A percentile compares a stretch with the other conserved stretches of the same genome.
Evolutionary conservation across 148 eudicot genomes (phyloP).

Genomic region (Rhododendron simsii): DNA sequence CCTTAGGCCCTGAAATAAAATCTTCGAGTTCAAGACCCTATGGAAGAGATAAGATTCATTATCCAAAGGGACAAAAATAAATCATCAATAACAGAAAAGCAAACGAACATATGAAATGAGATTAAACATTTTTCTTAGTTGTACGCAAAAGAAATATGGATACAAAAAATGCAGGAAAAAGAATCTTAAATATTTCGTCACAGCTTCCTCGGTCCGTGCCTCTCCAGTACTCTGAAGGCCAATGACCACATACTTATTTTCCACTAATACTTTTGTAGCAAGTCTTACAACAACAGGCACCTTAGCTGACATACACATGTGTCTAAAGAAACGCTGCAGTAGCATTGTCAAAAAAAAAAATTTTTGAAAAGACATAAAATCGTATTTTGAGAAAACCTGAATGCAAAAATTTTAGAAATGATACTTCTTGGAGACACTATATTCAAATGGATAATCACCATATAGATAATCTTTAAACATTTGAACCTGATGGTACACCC

Average conservation of each 20-base stretch:
- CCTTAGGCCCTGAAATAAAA: conserved; percentile 95
- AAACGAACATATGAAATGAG: not conserved
- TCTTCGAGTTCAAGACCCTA: conserved; percentile 97
- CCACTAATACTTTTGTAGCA: conserved; percentile 66
- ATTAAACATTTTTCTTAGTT: not conserved
- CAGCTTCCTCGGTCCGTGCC: conserved; percentile 97
- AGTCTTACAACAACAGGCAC: conserved; percentile 80
- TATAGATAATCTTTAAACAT: not conserved
- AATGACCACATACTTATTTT: conserved; percentile 74
- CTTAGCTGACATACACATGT: conserved; percentile 97
- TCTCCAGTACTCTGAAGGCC: conserved; percentile 99
- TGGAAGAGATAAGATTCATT: conserved; percentile 3
- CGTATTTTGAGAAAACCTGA: conserved; percentile 6
- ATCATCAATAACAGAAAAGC: conserved; percentile 13
- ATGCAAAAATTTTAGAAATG: not conserved
- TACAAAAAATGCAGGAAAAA: not conserved
- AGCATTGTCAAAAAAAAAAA: conserved; percentile 11
- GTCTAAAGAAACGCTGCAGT: conserved; percentile 89
- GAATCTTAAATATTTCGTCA: conserved; percentile 76
- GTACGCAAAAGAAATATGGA: conserved; percentile 2
- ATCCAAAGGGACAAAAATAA: not conserved
- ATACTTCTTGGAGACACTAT: not conserved
- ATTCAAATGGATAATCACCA: not conserved
- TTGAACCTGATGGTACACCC: conserved; percentile 96
- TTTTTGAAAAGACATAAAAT: conserved; percentile 4